phyloP scores from a whole-genome alignment of 495 filamentous ascomycete species.

The Xylaria grammica region DNA sequence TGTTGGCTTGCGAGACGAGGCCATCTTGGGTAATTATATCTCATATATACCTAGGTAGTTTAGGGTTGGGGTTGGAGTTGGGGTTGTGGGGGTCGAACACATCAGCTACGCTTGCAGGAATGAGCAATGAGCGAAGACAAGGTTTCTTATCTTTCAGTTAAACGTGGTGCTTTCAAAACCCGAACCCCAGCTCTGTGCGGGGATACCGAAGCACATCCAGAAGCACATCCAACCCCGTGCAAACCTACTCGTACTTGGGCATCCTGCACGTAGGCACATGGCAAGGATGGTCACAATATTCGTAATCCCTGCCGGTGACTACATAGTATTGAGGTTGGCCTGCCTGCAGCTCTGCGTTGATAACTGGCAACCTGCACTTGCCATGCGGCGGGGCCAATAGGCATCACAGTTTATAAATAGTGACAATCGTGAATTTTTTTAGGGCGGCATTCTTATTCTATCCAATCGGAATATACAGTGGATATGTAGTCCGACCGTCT shows the following conservation, averaged over 20 bases:
- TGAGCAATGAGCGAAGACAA: constrained; percentile 10
- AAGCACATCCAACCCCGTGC: neutral
- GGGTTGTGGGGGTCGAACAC: constrained; percentile 1
- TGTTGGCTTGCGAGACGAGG: constrained; percentile 16
- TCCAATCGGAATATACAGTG: no score
- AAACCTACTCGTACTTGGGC: neutral
- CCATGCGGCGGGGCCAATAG: no score
- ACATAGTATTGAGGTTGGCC: no score
- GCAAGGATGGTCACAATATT: neutral
- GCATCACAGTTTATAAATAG: no score
- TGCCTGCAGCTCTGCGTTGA: no score
- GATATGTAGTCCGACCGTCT: no score
- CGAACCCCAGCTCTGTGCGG: neutral
- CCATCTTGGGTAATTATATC: neutral
- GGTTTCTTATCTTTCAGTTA: constrained; percentile 3
- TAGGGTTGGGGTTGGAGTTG: no score
- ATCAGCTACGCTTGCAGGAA: neutral
- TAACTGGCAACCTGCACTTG: neutral
- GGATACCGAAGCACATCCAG: neutral
- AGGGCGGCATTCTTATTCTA: no score
- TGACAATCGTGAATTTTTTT: no score
- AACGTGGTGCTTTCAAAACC: neutral
- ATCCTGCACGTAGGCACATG: neutral
- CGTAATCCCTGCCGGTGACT: no score
- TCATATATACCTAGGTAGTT: no score